Base-by-base conservation (phyloP, 768 basidiomycete species). In the Termitomyces sp. region DNA sequence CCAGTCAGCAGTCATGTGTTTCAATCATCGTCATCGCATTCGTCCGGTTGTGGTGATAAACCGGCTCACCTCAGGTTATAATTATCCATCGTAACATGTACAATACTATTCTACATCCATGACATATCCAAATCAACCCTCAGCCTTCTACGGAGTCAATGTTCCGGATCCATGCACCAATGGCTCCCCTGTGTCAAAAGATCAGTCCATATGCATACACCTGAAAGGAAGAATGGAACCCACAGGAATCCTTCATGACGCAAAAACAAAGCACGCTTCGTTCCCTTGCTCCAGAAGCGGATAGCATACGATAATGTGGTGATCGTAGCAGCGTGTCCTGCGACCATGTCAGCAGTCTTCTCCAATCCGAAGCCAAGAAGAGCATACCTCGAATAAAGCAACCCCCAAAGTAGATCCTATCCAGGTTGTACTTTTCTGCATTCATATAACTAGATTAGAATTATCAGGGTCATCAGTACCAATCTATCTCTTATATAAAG, bases 281-380 rank as follows among this genome's bases (percentile, higher is more conserved):
- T 96, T 0, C 97, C 97, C 72, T 96, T 96, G 69, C 94, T 96
- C 97, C 97, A 99, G 79, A 98, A 99, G 18, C 97, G 88, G 75
- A 99, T 98, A 22, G 97, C 97, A 76, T 99, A 99, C 22, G 97
- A 98, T 55, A 98, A 81, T 18, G 97, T 98, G 18, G 94, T 90
- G 70, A 99, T 96, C 35, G 97, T 99, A 38, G 96, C 92, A 49
- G 96, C 90, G 71, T 98, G 97, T 18, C 97, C 95, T 96, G 72
- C 28, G 62, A 59, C 60, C 55, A 59, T 36, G 55, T 61, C 55
- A 66, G 66, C 44, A 66, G 61, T n/a, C 46, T 54, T 45, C 45
- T 33, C 39, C 40, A 24, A 24, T 45, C 39, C 48, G 46, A n/a
- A 28, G 51, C 42, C 53, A 60, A 39, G 36, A 60, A 39, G 36